Evolutionary conservation across 1,284 basidiomycete species (phyloP).

Genomic region (Trichosporon faecale): DNA sequence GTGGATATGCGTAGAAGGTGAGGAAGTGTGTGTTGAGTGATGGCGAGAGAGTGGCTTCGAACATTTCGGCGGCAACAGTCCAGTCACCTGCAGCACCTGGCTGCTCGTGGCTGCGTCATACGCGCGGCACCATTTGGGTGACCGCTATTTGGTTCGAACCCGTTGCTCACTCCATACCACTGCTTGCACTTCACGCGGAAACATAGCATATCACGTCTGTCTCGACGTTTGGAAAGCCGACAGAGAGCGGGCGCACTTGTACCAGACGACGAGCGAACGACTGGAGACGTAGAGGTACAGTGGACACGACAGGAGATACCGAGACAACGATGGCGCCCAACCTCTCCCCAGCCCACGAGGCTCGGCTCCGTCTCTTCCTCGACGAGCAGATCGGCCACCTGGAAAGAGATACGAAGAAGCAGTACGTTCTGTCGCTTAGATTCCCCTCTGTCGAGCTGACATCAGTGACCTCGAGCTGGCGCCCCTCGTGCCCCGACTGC

Average conservation of each 20-base stretch:
- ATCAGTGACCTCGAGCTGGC: constrained; percentile 26
- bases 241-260: no score
- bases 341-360: constrained; percentile 31
- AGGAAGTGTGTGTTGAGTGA: not conserved
- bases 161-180: no score
- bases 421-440: constrained; percentile 26
- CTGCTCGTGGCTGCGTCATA: not conserved
- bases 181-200: no score
- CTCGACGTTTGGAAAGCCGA: no score
- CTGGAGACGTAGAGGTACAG: no score
- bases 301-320: not conserved
- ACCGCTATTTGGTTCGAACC: not conserved
- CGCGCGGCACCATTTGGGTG: not conserved
- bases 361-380: constrained; percentile 28
- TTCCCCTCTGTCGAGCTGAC: no score
- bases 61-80: not conserved
- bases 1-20: not conserved
- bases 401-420: constrained; percentile 38
- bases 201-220: no score
- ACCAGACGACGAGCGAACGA: not conserved
- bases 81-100: not conserved
- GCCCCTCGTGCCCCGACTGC: constrained; percentile 28
- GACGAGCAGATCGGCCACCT: constrained; percentile 30
- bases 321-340: not conserved
- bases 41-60: not conserved